These are phyloP conservation scores for Moesziomyces sp. DNA, from an alignment of 1,284 basidiomycete species.

Conservation along the genomic window DNA sequence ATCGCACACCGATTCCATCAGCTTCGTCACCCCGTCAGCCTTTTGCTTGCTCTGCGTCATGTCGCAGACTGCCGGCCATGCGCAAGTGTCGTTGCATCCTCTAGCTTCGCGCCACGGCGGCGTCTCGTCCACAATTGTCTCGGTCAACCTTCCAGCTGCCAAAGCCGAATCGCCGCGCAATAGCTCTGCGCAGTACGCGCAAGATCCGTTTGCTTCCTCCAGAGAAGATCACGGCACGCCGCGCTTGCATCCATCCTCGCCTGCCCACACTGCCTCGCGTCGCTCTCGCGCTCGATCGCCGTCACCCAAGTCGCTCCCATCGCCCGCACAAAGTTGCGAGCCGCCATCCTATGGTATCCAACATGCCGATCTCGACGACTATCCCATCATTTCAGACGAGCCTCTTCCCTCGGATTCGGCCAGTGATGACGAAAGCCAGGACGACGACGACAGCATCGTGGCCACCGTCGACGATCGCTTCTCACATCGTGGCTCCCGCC, in stretches of 20 bases:
- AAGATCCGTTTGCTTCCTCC: background rate
- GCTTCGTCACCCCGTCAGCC: background rate
- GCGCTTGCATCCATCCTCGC: slow-evolving; percentile 22
- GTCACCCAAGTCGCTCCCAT: slow-evolving; percentile 28
- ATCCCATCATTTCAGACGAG: slow-evolving; percentile 47
- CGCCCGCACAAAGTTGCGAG: slow-evolving; percentile 8
- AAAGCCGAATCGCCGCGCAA: background rate
- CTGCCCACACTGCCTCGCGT: slow-evolving; percentile 7
- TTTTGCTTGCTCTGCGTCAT: slow-evolving; percentile 18
- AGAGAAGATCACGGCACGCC: slow-evolving; percentile 26
- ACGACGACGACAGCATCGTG: slow-evolving; percentile 12
- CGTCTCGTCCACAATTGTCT: slow-evolving; percentile 47
- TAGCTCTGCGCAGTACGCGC: background rate
- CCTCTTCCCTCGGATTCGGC: slow-evolving; percentile 16
- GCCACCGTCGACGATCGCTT: slow-evolving; percentile 13
- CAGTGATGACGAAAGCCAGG: slow-evolving; percentile 13
- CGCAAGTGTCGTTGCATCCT: slow-evolving; percentile 57
- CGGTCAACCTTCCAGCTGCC: slow-evolving; percentile 30
- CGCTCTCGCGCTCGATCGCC: slow-evolving; percentile 17
- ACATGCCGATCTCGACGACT: slow-evolving; percentile 52
- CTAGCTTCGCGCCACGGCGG: slow-evolving; percentile 53
- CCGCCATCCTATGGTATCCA: slow-evolving; percentile 42
- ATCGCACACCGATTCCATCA: background rate
- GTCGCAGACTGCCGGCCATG: slow-evolving; percentile 35
- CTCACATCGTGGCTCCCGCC: slow-evolving; percentile 1